Evolutionary conservation across 2,329 filamentous ascomycete species (phyloP), one percentile per base, ranked within the genome.

Genomic region (Fusarium duplospermum): DNA sequence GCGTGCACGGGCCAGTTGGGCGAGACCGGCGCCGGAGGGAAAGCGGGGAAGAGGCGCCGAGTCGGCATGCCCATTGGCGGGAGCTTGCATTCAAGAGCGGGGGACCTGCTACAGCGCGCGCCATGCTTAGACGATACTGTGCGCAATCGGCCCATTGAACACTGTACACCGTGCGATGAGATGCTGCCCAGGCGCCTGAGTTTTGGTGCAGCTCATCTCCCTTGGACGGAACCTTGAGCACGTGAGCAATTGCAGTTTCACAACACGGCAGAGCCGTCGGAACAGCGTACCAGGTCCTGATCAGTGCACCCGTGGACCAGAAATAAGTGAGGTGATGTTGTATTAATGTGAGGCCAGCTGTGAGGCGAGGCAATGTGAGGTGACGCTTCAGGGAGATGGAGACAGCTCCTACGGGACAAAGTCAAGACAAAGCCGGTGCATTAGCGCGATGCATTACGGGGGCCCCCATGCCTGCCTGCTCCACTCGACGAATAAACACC

Each of bases 401-500:
- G 69, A 64, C 50, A 42, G 47, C 64, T 62, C 47, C 68, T 63
- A 64, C 72, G 58, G 72, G 52, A 40, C 62, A 67, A 70, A 70
- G 62, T 66, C 67, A 70, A 72, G 70, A 66, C 64, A 67, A 72
- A 72, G 65, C 70, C 74, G 60, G 60, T 77, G 75, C 76, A 77
- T 78, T 78, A 78, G 76, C 72, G 68, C 40, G 56, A 63, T 64
- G 69, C 66, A 54, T 64, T 33, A 70, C 57, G 45, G 70, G 47
- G 61, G 61, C 72, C 67, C 72, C 62, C 69, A 67, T 52, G 62
- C 54, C 27, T 58, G 50, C 35, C 35, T 59, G 29, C 73, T 38
- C 69, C 69, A 56, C 66, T 20, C 22, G 27, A 36, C 50, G 54
- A 69, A 58, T 42, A 66, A 61, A 58, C 58, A 71, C 69, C 67